Conservation (phyloP, 352 stramenopile genomes). For the Phytopythium vexans region DNA sequence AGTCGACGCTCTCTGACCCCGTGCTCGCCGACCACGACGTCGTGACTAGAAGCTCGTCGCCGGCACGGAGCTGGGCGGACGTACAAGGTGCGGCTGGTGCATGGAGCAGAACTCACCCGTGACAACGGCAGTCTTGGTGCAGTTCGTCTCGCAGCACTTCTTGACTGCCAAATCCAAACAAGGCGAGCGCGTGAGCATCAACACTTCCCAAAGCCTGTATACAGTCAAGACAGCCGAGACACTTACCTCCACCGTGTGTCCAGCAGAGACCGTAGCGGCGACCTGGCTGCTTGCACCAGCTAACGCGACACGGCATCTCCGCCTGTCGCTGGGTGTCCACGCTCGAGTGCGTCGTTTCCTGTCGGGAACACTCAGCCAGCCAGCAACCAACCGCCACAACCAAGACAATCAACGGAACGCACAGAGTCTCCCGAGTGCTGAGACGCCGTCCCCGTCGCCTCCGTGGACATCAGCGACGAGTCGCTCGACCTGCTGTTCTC, state of each 20-base stretch:
- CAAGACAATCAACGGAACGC: too few species aligned
- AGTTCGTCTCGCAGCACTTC: constrained; percentile 39
- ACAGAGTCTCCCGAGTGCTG: too few species aligned
- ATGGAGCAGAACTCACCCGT: constrained; percentile 44
- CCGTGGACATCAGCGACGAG: too few species aligned
- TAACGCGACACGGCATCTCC: constrained; percentile 28
- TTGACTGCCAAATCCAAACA: constrained; percentile 21
- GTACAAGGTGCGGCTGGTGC: constrained; percentile 15
- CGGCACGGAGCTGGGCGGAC: too few species aligned
- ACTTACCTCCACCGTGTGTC: constrained; percentile 43
- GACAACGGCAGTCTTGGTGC: constrained; percentile 15
- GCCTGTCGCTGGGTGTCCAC: neutral
- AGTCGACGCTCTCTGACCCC: too few species aligned
- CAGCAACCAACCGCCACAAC: too few species aligned
- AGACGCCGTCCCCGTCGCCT: too few species aligned
- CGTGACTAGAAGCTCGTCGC: too few species aligned
- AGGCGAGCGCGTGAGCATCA: neutral
- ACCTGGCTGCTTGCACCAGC: constrained; percentile 37
- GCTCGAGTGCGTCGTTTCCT: too few species aligned
- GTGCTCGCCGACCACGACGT: too few species aligned
- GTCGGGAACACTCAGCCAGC: too few species aligned
- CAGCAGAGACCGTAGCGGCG: constrained; percentile 50
- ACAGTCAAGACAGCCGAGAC: neutral
- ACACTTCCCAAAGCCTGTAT: neutral
- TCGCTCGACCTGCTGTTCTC: too few species aligned